Conservation (phyloP, 1,139 yeast species). For the Kodamaea suecica region DNA sequence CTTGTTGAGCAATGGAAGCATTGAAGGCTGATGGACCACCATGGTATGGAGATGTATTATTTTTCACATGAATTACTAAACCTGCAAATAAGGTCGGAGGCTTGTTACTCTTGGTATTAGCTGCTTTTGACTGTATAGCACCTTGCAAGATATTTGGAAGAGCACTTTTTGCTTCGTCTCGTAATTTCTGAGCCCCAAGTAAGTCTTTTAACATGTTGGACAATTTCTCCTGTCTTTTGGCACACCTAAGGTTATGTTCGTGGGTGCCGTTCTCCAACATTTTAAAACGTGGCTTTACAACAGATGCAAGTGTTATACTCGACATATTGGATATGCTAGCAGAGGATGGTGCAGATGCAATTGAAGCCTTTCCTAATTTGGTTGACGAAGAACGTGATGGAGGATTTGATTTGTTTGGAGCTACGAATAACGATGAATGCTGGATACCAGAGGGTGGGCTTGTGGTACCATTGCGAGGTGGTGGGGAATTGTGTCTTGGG, state of each 20-base stretch:
- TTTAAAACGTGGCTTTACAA: constrained; percentile 43
- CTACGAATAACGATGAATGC: too few relatives aligned
- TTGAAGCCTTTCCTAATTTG: constrained; percentile 7
- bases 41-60: constrained; percentile 27
- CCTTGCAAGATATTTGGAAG: constrained; percentile 59
- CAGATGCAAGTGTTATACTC: constrained; percentile 1
- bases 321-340: constrained; percentile 9
- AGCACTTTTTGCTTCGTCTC: constrained; percentile 81
- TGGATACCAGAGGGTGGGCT: too few relatives aligned
- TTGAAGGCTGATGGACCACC: constrained; percentile 7
- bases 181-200: constrained; percentile 73
- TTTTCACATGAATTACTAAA: constrained; percentile 64
- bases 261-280: constrained; percentile 67
- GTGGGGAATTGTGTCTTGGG: neutral
- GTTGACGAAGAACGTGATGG: constrained; percentile 20
- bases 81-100: constrained; percentile 86
- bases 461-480: too few relatives aligned
- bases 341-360: constrained; percentile 9
- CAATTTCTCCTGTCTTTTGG: constrained; percentile 84
- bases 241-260: constrained; percentile 72
- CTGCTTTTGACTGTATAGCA: constrained; percentile 6
- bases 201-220: constrained; percentile 84
- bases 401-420: constrained; percentile 8
- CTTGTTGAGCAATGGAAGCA: constrained; percentile 2
- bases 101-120: constrained; percentile 17